Evolutionary conservation across 768 basidiomycete genomes (phyloP).

Genomic region (Daedaleopsis sinensis): DNA sequence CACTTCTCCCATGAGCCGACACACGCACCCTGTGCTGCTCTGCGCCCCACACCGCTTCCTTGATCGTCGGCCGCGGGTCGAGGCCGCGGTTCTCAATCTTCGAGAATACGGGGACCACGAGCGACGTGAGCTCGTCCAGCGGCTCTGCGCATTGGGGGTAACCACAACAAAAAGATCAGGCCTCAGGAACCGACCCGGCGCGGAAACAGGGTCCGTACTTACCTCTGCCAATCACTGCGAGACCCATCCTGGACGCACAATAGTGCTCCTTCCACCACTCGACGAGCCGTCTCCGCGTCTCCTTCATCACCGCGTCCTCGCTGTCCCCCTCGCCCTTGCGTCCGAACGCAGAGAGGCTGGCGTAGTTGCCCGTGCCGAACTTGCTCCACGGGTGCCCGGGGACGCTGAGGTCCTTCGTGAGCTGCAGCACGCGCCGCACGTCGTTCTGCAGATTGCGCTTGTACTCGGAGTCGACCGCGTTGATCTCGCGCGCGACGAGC

Average conservation of each 20-base stretch:
- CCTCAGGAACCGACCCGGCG: background rate
- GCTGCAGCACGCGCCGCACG: slow-evolving; percentile 49
- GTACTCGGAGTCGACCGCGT: slow-evolving; percentile 60
- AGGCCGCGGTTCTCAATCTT: slow-evolving; percentile 32
- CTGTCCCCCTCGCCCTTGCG: slow-evolving; percentile 32
- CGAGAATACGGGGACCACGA: slow-evolving; percentile 37
- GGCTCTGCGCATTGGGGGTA: slow-evolving; percentile 28
- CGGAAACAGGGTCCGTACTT: slow-evolving; percentile 8
- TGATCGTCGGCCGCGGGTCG: slow-evolving; percentile 27
- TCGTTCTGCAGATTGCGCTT: slow-evolving; percentile 56
- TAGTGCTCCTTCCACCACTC: slow-evolving; percentile 43
- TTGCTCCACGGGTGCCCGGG: slow-evolving; percentile 46
- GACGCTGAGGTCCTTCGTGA: slow-evolving; percentile 46
- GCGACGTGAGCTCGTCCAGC: slow-evolving; percentile 36
- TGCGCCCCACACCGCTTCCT: slow-evolving; percentile 22
- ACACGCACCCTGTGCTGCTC: slow-evolving; percentile 24
- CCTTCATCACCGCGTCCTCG: slow-evolving; percentile 42
- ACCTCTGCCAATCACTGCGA: slow-evolving; percentile 41
- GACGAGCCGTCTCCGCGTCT: slow-evolving; percentile 34
- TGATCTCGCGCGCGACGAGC: slow-evolving; percentile 50
- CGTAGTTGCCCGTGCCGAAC: slow-evolving; percentile 51
- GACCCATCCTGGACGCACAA: slow-evolving; percentile 40
- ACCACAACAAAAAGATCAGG: background rate
- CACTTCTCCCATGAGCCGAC: slow-evolving; percentile 1
- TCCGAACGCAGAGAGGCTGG: slow-evolving; percentile 26